Percentiles rank a stretch among this genome's conserved stretches.
These are phyloP conservation scores for Avena eriantha DNA, from an alignment of 176 grass and related monocot species.

Conservation along the genomic window DNA sequence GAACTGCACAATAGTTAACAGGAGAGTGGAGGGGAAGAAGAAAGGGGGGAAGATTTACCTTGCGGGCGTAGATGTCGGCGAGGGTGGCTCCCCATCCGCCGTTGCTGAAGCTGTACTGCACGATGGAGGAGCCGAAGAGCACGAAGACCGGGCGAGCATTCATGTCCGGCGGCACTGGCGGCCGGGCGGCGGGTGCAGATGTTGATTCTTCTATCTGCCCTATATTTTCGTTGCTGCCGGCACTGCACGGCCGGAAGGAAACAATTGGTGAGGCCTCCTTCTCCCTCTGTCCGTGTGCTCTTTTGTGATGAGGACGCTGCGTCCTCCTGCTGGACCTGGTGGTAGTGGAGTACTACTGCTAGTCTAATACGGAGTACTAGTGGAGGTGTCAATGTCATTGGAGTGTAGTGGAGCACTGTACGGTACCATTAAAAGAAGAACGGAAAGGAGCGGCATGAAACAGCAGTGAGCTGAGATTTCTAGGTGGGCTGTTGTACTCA, in stretches of 20 bases:
- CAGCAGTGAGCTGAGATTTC: slow-evolving; percentile 2
- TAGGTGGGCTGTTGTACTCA: background rate
- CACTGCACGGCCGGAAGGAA: background rate
- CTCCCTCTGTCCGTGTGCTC: background rate
- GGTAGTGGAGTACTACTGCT: background rate
- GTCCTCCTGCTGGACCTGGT: background rate
- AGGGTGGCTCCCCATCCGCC: slow-evolving; percentile 66
- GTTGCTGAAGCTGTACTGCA: slow-evolving; percentile 76
- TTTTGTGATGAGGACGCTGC: background rate
- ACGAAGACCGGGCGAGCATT: slow-evolving; percentile 51
- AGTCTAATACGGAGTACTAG: background rate
- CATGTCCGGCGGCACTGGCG: background rate
- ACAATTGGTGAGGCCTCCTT: background rate
- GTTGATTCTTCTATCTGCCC: slow-evolving; percentile 12
- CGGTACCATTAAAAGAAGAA: background rate
- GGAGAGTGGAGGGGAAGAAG: background rate
- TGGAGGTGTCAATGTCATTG: background rate
- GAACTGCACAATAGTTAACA: background rate
- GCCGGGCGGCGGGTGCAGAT: background rate
- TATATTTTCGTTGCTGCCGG: background rate
- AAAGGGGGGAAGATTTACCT: slow-evolving; percentile 34
- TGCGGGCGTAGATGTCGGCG: slow-evolving; percentile 72
- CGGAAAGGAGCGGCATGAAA: background rate
- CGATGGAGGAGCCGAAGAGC: slow-evolving; percentile 75
- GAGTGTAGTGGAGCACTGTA: background rate